Evolutionary conservation across 208 protist genomes (phyloP), one percentile per base, ranked within the genome.

Genomic region (Leishmania turanica): DNA sequence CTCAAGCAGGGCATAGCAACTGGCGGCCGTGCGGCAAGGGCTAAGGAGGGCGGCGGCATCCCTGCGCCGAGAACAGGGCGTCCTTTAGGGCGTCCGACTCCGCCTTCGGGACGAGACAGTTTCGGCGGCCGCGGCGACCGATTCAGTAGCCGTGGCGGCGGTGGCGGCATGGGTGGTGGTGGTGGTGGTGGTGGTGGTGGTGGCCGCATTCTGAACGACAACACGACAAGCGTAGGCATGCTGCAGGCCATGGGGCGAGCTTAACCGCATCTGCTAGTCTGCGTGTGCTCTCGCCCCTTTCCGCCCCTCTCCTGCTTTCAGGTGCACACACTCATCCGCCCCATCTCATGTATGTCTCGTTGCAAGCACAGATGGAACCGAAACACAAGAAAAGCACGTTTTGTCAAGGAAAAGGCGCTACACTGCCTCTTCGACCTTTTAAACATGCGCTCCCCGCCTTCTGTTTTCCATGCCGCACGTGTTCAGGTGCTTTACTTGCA

Each of bases 181-280:
- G 87, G 79, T 58, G n/a, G n/a, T n/a, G n/a, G 85, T 47, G 77
- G 75, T 70, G 84, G 79, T 58, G 84, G 79, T 64, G 78, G 76
- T 40, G 81, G 83, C 73, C 87, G 84, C 77, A 92, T 97, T 74
- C 54, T 92, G 21, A 97, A 96, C 72, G 90, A 93, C 74, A 97
- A 97, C 81, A 92, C 89, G 37, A 92, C 92, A 5, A 97, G 95
- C 75, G n/a, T 96, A 15, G 95, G 93, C 54, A 96, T 96, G 90
- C 83, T 96, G 40, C 95, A 97, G 75, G 91, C 93, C 9, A 91
- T 97, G 86, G 95, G 95, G 1, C 77, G 84, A 40, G 92, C 89
- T n/a, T 97, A 90, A 73, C 40, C 6, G 37, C 51, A n/a, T 47
- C 17, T 34, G 54, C 31, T 17, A 47, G 15, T 2, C 2, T 42